These are phyloP conservation scores for Senecio squalidus DNA, from an alignment of 140 eudicot species.

Conservation along the genomic window DNA sequence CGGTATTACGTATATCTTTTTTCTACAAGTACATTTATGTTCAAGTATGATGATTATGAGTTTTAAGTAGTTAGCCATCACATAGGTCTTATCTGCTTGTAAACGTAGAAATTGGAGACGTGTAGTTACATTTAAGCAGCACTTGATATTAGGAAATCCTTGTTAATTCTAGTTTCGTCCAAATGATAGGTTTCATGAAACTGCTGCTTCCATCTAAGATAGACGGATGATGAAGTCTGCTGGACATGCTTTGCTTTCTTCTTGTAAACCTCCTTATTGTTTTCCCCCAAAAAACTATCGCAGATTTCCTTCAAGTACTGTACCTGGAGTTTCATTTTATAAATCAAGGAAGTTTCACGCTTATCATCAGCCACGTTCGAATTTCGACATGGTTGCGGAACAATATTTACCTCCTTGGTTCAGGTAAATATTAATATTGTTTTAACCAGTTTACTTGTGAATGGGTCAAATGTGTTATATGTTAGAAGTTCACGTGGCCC, in stretches of 20 bases:
- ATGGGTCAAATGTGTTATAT: neutral
- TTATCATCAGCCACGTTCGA: constrained; percentile 31
- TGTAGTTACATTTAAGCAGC: constrained; percentile 21
- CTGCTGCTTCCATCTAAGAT: constrained; percentile 38
- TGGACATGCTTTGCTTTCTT: constrained; percentile 64
- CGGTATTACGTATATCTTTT: neutral
- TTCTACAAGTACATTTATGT: neutral
- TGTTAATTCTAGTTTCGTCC: constrained; percentile 45
- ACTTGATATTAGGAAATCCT: constrained; percentile 20
- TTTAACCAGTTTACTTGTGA: neutral
- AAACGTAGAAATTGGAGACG: constrained; percentile 8
- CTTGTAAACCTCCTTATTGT: constrained; percentile 57
- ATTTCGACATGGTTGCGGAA: constrained; percentile 46
- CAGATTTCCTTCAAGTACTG: constrained; percentile 49
- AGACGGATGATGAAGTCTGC: constrained; percentile 65
- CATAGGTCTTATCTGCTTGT: neutral
- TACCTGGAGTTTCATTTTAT: constrained; percentile 29
- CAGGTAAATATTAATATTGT: constrained; percentile 48
- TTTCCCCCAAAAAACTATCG: constrained; percentile 49
- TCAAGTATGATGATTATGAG: too few relatives aligned
- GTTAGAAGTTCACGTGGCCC: neutral
- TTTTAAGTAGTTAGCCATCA: too few relatives aligned
- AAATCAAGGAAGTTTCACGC: constrained; percentile 39
- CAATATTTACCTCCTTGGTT: constrained; percentile 80
- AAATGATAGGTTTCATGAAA: constrained; percentile 68